These are phyloP conservation scores for Arabis hirsuta DNA, from an alignment of 345 rosid species.

Conservation along the genomic window DNA sequence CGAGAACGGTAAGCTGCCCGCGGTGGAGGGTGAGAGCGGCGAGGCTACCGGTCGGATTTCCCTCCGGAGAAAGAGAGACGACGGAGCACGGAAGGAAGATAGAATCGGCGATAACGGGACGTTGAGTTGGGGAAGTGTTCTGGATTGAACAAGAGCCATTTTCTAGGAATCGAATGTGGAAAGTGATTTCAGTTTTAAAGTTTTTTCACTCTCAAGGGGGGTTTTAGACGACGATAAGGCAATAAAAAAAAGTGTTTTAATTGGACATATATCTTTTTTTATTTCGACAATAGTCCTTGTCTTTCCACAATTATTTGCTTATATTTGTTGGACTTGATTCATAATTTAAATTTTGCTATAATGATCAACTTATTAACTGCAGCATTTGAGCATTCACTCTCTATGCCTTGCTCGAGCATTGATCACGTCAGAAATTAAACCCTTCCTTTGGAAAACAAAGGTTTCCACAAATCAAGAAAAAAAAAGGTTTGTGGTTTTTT, in stretches of 20 bases:
- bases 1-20: slow-evolving; percentile 45
- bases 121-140: slow-evolving; percentile 20
- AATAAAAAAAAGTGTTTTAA: not conserved
- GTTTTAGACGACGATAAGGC: slow-evolving; percentile 38
- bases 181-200: slow-evolving; percentile 16
- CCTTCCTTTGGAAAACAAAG: not conserved
- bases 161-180: not conserved
- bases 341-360: not conserved
- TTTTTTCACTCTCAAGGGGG: slow-evolving; percentile 12
- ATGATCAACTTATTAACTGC: not conserved
- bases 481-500: slow-evolving; percentile 25
- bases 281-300: not conserved
- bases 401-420: too few relatives aligned
- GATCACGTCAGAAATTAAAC: not conserved
- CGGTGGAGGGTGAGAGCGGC: slow-evolving; percentile 41
- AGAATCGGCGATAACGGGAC: slow-evolving; percentile 39
- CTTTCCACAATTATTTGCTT: not conserved
- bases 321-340: not conserved
- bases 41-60: slow-evolving; percentile 40
- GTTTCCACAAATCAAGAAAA: slow-evolving; percentile 15
- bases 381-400: not conserved
- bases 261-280: not conserved
- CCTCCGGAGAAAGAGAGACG: slow-evolving; percentile 26
- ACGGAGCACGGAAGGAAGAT: slow-evolving; percentile 44
- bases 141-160: slow-evolving; percentile 68